phyloP scores from a whole-genome alignment of 2,329 filamentous ascomycete genomes.

The Paecilomyces formosus region DNA sequence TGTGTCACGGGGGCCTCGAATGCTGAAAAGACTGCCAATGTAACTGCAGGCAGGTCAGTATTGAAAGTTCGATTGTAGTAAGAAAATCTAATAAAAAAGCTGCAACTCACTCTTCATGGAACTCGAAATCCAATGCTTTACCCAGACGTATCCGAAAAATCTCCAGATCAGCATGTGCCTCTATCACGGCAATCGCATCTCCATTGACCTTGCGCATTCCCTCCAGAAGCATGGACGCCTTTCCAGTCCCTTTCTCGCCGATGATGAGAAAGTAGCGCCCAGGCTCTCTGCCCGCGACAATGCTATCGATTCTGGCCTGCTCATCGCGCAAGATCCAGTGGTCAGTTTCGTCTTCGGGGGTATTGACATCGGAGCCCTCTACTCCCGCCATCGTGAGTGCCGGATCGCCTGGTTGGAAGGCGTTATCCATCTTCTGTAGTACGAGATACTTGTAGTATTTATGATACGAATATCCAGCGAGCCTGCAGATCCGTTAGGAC shows the following conservation, averaged over 20 bases:
- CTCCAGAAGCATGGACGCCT: conserved; percentile 93
- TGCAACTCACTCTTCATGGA: conserved; percentile 75
- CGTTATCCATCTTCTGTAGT: conserved; percentile 84
- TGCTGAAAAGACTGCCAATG: conserved; percentile 91
- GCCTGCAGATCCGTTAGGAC: conserved; percentile 15
- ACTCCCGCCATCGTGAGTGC: conserved; percentile 70
- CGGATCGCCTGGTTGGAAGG: conserved; percentile 86
- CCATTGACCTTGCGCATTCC: conserved; percentile 91
- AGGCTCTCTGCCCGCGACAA: conserved; percentile 62
- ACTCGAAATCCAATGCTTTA: conserved; percentile 93
- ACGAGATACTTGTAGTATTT: conserved; percentile 83
- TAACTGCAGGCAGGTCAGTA: conserved; percentile 25
- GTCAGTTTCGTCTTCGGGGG: conserved; percentile 40
- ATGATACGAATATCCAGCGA: conserved; percentile 71
- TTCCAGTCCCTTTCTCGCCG: conserved; percentile 93
- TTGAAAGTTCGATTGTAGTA: neutral
- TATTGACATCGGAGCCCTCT: conserved; percentile 22
- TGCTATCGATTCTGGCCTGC: conserved; percentile 72
- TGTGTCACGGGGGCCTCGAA: conserved; percentile 83
- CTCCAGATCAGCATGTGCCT: conserved; percentile 89
- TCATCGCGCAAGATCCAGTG: conserved; percentile 82
- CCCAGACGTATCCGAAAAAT: conserved; percentile 90
- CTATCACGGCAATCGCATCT: conserved; percentile 87
- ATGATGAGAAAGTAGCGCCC: conserved; percentile 90
- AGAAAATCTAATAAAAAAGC: neutral